Percentiles rank a stretch among this genome's conserved stretches.
Evolutionary conservation across 192 early-diverging fungal genomes (phyloP).

Genomic region (Linnemannia hyalina): DNA sequence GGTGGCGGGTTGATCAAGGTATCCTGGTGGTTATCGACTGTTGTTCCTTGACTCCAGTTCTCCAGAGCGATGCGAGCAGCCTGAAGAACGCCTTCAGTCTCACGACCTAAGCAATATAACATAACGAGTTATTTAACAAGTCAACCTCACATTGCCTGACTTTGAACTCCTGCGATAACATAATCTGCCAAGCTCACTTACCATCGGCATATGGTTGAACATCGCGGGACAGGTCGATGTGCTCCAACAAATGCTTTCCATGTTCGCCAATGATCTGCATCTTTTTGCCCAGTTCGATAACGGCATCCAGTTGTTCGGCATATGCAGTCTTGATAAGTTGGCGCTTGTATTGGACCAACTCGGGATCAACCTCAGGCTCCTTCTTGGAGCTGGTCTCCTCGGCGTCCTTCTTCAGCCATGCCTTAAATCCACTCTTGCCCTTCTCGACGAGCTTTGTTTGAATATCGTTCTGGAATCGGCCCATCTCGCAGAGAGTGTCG

Average conservation of each 20-base stretch:
- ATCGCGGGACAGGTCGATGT: slow-evolving; percentile 27
- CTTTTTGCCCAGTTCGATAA: slow-evolving; percentile 54
- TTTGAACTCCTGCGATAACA: background rate
- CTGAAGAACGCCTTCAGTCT: slow-evolving; percentile 44
- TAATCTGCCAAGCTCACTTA: background rate
- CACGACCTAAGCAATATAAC: background rate
- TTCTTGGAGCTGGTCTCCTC: slow-evolving; percentile 20
- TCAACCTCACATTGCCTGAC: background rate
- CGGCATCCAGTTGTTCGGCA: slow-evolving; percentile 43
- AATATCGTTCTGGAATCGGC: slow-evolving; percentile 33
- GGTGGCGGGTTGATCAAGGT: slow-evolving; percentile 5
- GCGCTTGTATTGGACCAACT: slow-evolving; percentile 48
- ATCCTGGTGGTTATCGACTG: background rate
- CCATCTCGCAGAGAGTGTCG: slow-evolving; percentile 49
- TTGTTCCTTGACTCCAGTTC: slow-evolving; percentile 32
- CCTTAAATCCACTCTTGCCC: slow-evolving; percentile 32
- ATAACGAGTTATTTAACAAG: background rate
- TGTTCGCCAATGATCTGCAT: slow-evolving; percentile 60
- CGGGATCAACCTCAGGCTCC: slow-evolving; percentile 7
- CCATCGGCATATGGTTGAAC: slow-evolving; percentile 15
- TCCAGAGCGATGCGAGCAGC: slow-evolving; percentile 46
- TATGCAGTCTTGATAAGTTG: slow-evolving; percentile 55
- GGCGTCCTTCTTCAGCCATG: slow-evolving; percentile 37
- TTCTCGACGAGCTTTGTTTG: slow-evolving; percentile 29
- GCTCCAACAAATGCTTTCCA: slow-evolving; percentile 40